Evolutionary conservation across 2,329 filamentous ascomycete species (phyloP).

Genomic region (Pseudophaeomoniella oleicola): DNA sequence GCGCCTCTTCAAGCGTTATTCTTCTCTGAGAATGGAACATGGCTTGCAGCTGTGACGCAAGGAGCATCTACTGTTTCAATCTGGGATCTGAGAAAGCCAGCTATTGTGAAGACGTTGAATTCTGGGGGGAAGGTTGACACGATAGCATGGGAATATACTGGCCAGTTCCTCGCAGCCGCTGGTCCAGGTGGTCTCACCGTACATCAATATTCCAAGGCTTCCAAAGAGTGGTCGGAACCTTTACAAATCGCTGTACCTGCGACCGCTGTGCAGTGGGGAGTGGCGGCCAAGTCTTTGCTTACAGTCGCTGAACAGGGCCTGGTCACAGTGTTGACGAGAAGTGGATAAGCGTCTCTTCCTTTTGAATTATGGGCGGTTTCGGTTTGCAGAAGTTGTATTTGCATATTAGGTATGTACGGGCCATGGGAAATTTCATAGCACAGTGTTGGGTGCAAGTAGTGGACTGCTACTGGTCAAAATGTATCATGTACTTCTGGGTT

Average conservation of each 20-base stretch:
- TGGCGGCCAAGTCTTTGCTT: slow-evolving; percentile 58
- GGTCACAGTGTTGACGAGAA: slow-evolving; percentile 51
- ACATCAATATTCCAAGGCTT: slow-evolving; percentile 74
- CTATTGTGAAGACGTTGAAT: slow-evolving; percentile 62
- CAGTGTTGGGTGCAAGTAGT: too few species aligned
- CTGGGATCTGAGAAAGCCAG: slow-evolving; percentile 79
- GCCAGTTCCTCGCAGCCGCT: slow-evolving; percentile 75
- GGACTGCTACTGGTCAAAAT: too few species aligned
- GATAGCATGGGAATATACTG: slow-evolving; percentile 85
- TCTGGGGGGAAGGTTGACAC: slow-evolving; percentile 63
- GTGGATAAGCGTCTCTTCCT: slow-evolving; percentile 18
- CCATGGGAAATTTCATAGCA: too few species aligned
- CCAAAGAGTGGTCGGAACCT: slow-evolving; percentile 81
- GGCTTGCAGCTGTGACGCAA: slow-evolving; percentile 73
- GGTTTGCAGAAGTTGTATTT: too few species aligned
- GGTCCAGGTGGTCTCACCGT: slow-evolving; percentile 72
- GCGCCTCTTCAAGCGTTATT: slow-evolving; percentile 59
- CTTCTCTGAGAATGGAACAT: slow-evolving; percentile 95
- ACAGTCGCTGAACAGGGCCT: slow-evolving; percentile 61
- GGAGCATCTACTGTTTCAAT: slow-evolving; percentile 67
- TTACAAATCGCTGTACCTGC: slow-evolving; percentile 62
- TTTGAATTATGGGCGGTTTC: slow-evolving; percentile 10
- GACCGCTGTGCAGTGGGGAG: slow-evolving; percentile 63
- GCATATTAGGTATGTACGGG: too few species aligned
- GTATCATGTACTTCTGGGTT: too few species aligned